Evolutionary conservation across 805 yeast genomes (phyloP), one percentile per base, ranked within the genome.

Genomic region (Kodamaea jinghongensis): DNA sequence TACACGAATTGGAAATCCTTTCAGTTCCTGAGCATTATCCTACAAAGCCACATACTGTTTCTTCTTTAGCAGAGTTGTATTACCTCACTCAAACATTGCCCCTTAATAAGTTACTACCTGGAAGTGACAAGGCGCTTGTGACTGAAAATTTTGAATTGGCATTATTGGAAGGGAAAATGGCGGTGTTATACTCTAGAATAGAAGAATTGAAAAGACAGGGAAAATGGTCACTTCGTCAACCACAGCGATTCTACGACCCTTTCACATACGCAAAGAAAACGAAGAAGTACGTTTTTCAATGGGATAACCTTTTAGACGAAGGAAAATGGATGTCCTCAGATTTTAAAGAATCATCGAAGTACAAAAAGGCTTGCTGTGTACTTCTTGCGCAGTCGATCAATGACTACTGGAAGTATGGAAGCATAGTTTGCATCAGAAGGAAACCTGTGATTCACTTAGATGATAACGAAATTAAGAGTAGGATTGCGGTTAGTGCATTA

Each of bases 211-310:
- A 88, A 58, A 71, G 95, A 34, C 83, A 83, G 42, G 85, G 86
- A 2, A 81, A 86, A 51, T 93, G 99, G 98, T 83, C 96, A 15
- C 67, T 93, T 38, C 73, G 95, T 38, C 99, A 93, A 58, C 96
- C 95, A 0, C 69, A 75, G 38, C 73, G 76, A 46, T 83, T 73
- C 52, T 54, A 71, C 9, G 95, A 87, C 48, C 96, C 98, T 0
- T 76, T 76, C 45, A 41, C 51, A 3, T 54, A 45, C 28, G 34
- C 38, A 23, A 50, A 49, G 13, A 52, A 56, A 41, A 50, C 39
- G 23, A 49, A 47, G 36, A 58, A 66, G 10, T 56, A 55, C n/a
- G 65, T 69, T 22, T 65, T 79, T 3, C 90, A 86, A 47, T 79
- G 95, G 87, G 91, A 84, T 50, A 62, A 73, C 42, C 46, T 91